phyloP scores from a whole-genome alignment of 352 stramenopile genomes.

The Globisporangium parvum region DNA sequence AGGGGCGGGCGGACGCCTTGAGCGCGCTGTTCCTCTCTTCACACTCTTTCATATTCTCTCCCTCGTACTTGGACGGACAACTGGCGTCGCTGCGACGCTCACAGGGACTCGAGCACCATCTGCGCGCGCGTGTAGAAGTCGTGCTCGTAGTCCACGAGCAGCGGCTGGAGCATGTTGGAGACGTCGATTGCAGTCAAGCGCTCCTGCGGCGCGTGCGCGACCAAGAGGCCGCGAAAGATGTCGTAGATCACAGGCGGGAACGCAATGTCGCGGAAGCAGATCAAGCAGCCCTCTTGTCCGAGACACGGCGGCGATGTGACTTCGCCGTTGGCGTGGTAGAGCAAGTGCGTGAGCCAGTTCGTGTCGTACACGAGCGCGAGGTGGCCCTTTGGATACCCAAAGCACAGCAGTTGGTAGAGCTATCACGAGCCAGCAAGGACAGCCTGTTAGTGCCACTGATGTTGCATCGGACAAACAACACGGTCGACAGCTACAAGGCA shows the following conservation, averaged over 20 bases:
- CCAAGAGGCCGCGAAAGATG: conserved; percentile 57
- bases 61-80: no score
- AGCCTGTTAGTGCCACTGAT: conserved; percentile 1
- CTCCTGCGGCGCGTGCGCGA: conserved; percentile 35
- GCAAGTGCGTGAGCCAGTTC: conserved; percentile 66
- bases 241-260: conserved; percentile 76
- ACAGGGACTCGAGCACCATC: conserved; percentile 39
- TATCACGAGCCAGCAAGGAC: conserved; percentile 18
- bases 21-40: no score
- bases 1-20: no score
- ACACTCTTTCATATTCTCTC: no score
- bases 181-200: conserved; percentile 51
- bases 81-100: background rate
- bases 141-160: conserved; percentile 52
- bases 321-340: conserved; percentile 44
- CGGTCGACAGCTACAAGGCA: background rate
- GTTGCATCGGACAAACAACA: background rate
- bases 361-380: conserved; percentile 65
- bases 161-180: conserved; percentile 43
- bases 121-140: conserved; percentile 46
- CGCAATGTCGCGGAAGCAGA: conserved; percentile 74
- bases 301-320: conserved; percentile 33
- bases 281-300: conserved; percentile 60
- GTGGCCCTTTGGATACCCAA: conserved; percentile 76
- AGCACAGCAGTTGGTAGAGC: conserved; percentile 80